Evolutionary conservation across 73 alveolate genomes (phyloP), one percentile per base, ranked within the genome.

Genomic region (Blepharisma japonicum): DNA sequence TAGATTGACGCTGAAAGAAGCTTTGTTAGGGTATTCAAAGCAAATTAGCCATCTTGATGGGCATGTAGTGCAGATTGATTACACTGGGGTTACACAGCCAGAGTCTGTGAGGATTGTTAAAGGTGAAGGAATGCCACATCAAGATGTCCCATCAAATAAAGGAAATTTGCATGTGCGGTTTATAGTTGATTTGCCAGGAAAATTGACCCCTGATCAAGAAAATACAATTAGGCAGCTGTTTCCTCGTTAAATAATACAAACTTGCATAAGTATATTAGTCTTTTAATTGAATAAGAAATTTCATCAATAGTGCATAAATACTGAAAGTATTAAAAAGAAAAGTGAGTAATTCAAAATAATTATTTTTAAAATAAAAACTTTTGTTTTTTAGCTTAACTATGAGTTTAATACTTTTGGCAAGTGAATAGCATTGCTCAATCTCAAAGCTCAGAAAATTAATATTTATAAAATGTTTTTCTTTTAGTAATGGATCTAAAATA

Each of bases 41-140:
- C 89, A 89, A 76, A 84, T 96, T 7, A 93, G 83, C n/a, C 98
- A 91, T 85, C 85, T 96, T 68, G 99, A 96, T 93, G 94, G 93
- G 45, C 97, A 96, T 66, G 84, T 84, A 78, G 96, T 96, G 45
- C 90, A 91, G 79, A 83, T 92, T 49, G 96, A 92, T 79, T 78
- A 84, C 23, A 83, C 82, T 18, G 97, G 93, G 55, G 89, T 96
- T 8, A 93, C 97, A 6, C 93, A 96, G 68, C 99, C 99, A 18
- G 88, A 86, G 56, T 78, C 85, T 67, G 86, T 91, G 79, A 86
- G 96, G 81, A 83, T 83, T 7, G 88, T 96, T 70, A 77, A 86
- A 50, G 97, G 96, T 20, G 99, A 96, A 86, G 99, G 99, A 18
- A 94, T 96, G 98, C 99, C 99, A 25, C 78, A 85, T 55, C 97